These are phyloP conservation scores for Pseudogymnoascus sp. DNA, from an alignment of 2,329 filamentous ascomycete genomes.

Conservation along the genomic window DNA sequence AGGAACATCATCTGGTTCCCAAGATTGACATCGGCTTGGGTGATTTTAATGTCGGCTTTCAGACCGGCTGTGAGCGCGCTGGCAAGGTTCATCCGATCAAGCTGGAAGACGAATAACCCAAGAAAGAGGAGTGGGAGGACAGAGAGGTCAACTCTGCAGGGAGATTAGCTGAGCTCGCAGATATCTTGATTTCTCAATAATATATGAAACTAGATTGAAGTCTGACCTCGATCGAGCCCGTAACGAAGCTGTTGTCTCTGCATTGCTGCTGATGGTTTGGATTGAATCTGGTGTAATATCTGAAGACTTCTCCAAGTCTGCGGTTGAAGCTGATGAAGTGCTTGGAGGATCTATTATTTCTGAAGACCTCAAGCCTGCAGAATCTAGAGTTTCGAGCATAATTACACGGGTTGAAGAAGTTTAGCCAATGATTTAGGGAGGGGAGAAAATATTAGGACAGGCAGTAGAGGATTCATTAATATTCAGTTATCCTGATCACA, in stretches of 20 bases:
- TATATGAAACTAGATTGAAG: not conserved
- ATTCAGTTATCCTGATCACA: not conserved
- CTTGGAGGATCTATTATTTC: not conserved
- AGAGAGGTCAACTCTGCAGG: slow-evolving; percentile 9
- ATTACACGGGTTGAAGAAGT: not conserved
- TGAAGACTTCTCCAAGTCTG: not conserved
- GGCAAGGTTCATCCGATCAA: slow-evolving; percentile 29
- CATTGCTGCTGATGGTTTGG: not conserved
- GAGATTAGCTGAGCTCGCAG: not conserved
- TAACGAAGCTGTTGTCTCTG: not conserved
- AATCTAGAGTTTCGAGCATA: not conserved
- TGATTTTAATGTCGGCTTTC: slow-evolving; percentile 24
- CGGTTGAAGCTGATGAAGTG: not conserved
- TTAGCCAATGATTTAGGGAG: not conserved
- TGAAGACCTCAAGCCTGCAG: not conserved
- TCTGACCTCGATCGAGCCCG: not conserved
- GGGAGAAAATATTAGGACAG: not conserved
- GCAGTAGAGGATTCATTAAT: not conserved
- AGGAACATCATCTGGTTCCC: slow-evolving; percentile 26
- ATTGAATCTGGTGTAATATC: not conserved
- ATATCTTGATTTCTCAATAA: not conserved
- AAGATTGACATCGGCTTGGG: slow-evolving; percentile 25
- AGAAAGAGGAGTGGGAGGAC: slow-evolving; percentile 25
- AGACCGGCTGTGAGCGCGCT: slow-evolving; percentile 29
- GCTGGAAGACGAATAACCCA: slow-evolving; percentile 29